These are phyloP conservation scores for Aschersonia sp. DNA, from an alignment of 2,329 filamentous ascomycete species.

Conservation along the genomic window DNA sequence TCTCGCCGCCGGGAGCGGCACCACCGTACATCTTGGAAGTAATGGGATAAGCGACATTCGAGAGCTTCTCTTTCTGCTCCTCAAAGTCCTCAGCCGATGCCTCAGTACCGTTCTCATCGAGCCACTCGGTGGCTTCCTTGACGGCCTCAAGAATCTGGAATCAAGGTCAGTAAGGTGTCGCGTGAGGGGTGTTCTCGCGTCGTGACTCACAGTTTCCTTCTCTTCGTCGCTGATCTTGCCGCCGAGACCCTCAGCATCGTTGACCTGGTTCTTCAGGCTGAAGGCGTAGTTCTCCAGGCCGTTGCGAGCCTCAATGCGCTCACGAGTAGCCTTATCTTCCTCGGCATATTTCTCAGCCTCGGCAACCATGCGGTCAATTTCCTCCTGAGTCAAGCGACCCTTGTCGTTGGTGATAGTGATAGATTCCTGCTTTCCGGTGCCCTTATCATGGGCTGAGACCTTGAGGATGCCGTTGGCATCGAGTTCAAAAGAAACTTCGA, in stretches of 20 bases:
- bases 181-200: not conserved
- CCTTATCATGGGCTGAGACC: constrained; percentile 93
- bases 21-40: constrained; percentile 87
- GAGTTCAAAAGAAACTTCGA: constrained; percentile 94
- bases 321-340: constrained; percentile 95
- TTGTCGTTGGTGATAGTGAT: constrained; percentile 99
- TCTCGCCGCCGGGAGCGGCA: constrained; percentile 39
- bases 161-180: constrained; percentile 21
- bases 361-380: constrained; percentile 98
- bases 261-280: constrained; percentile 97
- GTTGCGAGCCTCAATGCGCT: constrained; percentile 94
- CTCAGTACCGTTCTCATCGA: constrained; percentile 81
- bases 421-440: constrained; percentile 89
- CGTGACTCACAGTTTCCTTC: constrained; percentile 73
- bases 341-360: constrained; percentile 98
- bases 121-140: constrained; percentile 95
- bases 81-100: constrained; percentile 90
- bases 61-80: constrained; percentile 99
- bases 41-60: constrained; percentile 92
- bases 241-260: constrained; percentile 90
- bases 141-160: constrained; percentile 71
- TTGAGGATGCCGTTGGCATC: constrained; percentile 98
- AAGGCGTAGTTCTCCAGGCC: constrained; percentile 98
- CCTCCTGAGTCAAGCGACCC: constrained; percentile 87
- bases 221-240: constrained; percentile 98